Conservation (phyloP, 78 protist species). For the Andalucia godoyi region DNA sequence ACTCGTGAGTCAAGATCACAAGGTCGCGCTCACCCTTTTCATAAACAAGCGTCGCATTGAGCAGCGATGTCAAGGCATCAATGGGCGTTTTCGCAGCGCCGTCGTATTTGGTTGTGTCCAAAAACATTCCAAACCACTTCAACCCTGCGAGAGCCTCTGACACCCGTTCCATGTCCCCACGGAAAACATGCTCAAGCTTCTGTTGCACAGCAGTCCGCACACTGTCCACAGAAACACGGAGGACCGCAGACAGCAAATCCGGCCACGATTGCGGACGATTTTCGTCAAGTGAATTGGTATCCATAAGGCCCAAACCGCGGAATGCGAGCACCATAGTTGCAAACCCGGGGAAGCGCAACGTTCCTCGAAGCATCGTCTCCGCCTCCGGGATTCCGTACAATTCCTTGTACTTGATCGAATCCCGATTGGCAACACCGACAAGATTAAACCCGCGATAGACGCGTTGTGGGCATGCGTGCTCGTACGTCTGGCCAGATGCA, state of each 20-base stretch:
- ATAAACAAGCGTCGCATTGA: not conserved
- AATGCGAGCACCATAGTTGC: not conserved
- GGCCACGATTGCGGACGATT: not conserved
- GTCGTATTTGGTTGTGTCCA: not conserved
- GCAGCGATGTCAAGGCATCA: not conserved
- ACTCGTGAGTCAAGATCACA: slow-evolving; percentile 9
- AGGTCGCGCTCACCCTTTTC: slow-evolving; percentile 9
- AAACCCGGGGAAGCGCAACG: not conserved
- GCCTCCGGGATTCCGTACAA: not conserved
- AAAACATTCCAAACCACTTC: not conserved
- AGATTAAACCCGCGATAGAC: not conserved
- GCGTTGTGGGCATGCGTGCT: not conserved
- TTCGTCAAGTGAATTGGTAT: not conserved
- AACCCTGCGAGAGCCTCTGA: not conserved
- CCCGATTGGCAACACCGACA: slow-evolving; percentile 18
- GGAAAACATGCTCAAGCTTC: not conserved
- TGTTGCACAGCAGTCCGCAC: not conserved
- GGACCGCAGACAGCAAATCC: not conserved
- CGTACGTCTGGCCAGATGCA: not conserved
- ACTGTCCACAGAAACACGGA: not conserved
- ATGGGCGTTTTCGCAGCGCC: not conserved
- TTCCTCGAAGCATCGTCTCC: slow-evolving; percentile 6
- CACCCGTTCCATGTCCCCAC: not conserved
- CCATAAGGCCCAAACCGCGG: not conserved
- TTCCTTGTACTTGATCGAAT: not conserved